These are phyloP conservation scores for Pyrus communis DNA, from an alignment of 306 rosid species.

Conservation along the genomic window DNA sequence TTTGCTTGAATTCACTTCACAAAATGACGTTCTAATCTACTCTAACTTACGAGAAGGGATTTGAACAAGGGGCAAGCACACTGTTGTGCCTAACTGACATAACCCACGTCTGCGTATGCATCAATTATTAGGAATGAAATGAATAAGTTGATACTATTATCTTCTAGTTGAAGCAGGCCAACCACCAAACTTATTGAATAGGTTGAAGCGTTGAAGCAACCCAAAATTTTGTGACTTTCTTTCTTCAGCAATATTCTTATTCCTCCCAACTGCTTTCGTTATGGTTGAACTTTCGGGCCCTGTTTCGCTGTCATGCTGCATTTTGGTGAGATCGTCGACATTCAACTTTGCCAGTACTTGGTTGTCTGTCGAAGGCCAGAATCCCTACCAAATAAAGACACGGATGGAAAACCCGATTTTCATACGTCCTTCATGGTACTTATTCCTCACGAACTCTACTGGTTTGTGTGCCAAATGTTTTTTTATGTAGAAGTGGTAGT, in stretches of 20 bases:
- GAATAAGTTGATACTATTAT: background rate
- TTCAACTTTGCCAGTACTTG: background rate
- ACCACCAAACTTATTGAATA: background rate
- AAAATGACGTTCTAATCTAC: too few species aligned
- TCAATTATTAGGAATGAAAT: background rate
- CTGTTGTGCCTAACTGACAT: too few species aligned
- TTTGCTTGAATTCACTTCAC: too few species aligned
- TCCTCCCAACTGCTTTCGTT: background rate
- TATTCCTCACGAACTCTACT: too few species aligned
- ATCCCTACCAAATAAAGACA: background rate
- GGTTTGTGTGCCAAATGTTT: background rate
- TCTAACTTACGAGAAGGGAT: too few species aligned
- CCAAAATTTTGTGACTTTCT: background rate
- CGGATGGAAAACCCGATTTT: background rate
- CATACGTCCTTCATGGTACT: too few species aligned
- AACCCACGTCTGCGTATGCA: too few species aligned
- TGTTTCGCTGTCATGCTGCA: background rate
- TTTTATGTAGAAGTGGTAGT: conserved; percentile 36
- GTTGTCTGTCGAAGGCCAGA: background rate
- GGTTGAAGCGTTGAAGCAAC: background rate
- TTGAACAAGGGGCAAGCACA: too few species aligned
- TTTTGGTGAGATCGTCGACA: background rate
- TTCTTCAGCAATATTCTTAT: background rate
- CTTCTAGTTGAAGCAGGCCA: background rate
- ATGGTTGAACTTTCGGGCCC: background rate